phyloP scores from a whole-genome alignment of 129 eudicot species.

The Tagetes erecta region DNA sequence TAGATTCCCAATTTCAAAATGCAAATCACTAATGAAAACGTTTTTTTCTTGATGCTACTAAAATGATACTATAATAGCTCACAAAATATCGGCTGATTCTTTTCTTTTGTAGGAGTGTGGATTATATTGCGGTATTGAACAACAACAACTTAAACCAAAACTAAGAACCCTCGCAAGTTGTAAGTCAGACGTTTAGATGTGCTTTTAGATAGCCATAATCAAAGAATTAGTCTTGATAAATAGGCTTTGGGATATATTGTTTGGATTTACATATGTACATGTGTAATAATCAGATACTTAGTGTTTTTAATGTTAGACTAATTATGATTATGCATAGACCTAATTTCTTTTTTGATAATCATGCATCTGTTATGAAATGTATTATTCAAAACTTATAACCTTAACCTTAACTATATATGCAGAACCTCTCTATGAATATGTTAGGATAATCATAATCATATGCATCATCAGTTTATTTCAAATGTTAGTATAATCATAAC shows the following conservation, averaged over 20 bases:
- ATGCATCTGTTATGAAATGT: not conserved
- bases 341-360: not conserved
- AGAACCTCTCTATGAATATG: not conserved
- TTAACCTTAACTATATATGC: not conserved
- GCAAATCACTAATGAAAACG: not conserved
- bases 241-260: not conserved
- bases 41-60: not conserved
- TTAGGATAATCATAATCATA: not conserved
- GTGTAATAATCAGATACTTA: not conserved
- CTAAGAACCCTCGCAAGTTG: too few relatives aligned
- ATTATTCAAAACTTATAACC: not conserved
- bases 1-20: not conserved
- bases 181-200: too few relatives aligned
- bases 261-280: not conserved
- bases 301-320: not conserved
- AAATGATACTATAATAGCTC: not conserved
- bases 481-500: not conserved
- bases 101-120: too few relatives aligned
- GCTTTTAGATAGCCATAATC: not conserved
- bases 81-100: too few relatives aligned
- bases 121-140: too few relatives aligned
- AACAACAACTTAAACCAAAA: too few relatives aligned
- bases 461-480: too few relatives aligned
- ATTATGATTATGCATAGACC: not conserved
- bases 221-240: not conserved